Evolutionary conservation across 108 stramenopile genomes (phyloP), one percentile per base, ranked within the genome.

Genomic region (Epithemia pelagica): DNA sequence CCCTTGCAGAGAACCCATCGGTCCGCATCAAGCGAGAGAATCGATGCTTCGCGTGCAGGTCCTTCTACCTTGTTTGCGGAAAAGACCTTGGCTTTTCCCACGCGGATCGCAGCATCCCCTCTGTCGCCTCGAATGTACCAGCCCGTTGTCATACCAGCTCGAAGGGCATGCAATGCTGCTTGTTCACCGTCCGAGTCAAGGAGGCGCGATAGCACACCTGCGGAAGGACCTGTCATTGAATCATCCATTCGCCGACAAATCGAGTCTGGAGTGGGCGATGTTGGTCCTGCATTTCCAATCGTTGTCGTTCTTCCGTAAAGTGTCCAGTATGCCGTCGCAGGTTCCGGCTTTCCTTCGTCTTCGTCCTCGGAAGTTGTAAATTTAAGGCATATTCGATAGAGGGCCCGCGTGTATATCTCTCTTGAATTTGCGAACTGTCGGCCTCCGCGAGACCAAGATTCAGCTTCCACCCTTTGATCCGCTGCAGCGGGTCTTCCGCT

Each of bases 311-410:
- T 75, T 28, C 92, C 89, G 58, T 80, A 89, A n/a, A 87, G 62
- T 0, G 92, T 90, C 92, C 92, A 93, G 56, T 84, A 93, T 27
- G 92, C 87, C 59, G 92, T 93, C 27, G 85, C 89, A 3, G 92
- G 89, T 75, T 93, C 92, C n/a, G 86, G 88, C 68, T 93, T 93
- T 25, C 92, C 92, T 71, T 93, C 92, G 58, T 93, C 92, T 58
- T 93, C 92, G 55, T 93, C 92, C 69, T 93, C 92, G 30, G 92
- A 93, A 7, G 92, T 93, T 64, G 92, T 93, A 65, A 93, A 93
- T 80, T 93, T 93, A 59, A 93, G 74, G 69, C 92, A 93, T 62
- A 93, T 74, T 61, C 92, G 81, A 65, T 73, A 90, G 7, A 93
- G 77, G 7, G 82, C 75, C 26, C 92, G 69, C 20, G 92, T 90